These are phyloP conservation scores for Botrytis paeoniae DNA, from an alignment of 2,329 filamentous ascomycete species.

Conservation along the genomic window DNA sequence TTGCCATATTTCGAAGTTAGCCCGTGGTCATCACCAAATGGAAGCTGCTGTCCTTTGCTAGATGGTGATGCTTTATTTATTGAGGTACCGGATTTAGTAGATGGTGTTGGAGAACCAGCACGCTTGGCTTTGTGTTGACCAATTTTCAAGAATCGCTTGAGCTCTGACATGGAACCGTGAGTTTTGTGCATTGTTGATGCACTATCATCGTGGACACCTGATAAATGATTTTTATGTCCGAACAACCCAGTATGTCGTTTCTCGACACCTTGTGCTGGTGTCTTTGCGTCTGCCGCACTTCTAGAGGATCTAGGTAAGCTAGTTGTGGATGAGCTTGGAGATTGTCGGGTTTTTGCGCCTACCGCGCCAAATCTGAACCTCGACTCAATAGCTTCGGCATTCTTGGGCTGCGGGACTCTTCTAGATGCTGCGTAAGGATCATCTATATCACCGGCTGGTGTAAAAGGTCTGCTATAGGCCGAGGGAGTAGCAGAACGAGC, in stretches of 20 bases:
- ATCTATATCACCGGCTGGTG: slow-evolving; percentile 73
- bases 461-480: slow-evolving; percentile 70
- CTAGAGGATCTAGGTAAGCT: slow-evolving; percentile 46
- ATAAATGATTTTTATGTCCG: slow-evolving; percentile 44
- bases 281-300: slow-evolving; percentile 41
- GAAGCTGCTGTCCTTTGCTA: slow-evolving; percentile 61
- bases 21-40: slow-evolving; percentile 92
- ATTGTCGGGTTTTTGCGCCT: slow-evolving; percentile 64
- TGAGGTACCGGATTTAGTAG: slow-evolving; percentile 42
- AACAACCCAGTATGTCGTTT: slow-evolving; percentile 51
- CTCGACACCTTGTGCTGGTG: slow-evolving; percentile 44
- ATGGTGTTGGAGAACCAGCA: slow-evolving; percentile 59
- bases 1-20: slow-evolving; percentile 91
- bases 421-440: slow-evolving; percentile 86
- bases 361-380: slow-evolving; percentile 73
- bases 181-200: slow-evolving; percentile 48
- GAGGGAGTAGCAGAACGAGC: slow-evolving; percentile 60
- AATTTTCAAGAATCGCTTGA: slow-evolving; percentile 95
- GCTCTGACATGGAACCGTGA: slow-evolving; percentile 84
- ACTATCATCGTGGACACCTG: slow-evolving; percentile 46
- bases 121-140: slow-evolving; percentile 66
- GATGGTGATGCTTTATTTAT: slow-evolving; percentile 48
- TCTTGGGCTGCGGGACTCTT: slow-evolving; percentile 65
- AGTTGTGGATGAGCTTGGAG: slow-evolving; percentile 52
- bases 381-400: slow-evolving; percentile 67